A percentile compares a stretch with the other conserved stretches of the same genome.
phyloP scores from a whole-genome alignment of 129 eudicot genomes.

The Tanacetum coccineum region DNA sequence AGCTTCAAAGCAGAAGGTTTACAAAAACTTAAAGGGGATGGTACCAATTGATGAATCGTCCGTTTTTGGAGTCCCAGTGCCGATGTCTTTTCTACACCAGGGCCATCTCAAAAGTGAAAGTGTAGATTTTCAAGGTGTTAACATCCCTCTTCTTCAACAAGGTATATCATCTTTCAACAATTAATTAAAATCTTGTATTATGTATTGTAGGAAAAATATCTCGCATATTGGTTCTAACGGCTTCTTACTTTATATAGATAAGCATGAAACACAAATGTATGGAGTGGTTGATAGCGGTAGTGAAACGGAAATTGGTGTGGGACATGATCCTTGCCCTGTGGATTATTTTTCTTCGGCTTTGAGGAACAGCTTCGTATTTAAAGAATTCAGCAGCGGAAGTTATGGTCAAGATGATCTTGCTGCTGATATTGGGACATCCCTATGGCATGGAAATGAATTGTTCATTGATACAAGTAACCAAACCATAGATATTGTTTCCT shows the following conservation, averaged over 20 bases:
- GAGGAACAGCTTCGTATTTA: constrained; percentile 17
- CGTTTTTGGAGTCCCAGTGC: constrained; percentile 28
- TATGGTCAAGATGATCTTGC: constrained; percentile 16
- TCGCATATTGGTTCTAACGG: neutral
- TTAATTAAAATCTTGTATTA: too few species aligned
- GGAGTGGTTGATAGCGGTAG: constrained; percentile 13
- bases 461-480: constrained; percentile 21
- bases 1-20: constrained; percentile 38
- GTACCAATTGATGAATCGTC: constrained; percentile 35
- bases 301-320: constrained; percentile 11
- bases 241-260: constrained; percentile 1
- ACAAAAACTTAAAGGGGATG: constrained; percentile 25
- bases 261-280: constrained; percentile 21
- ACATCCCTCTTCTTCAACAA: too few species aligned
- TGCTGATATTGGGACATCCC: constrained; percentile 12
- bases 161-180: too few species aligned
- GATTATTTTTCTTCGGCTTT: constrained; percentile 15
- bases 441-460: constrained; percentile 24
- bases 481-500: constrained; percentile 14
- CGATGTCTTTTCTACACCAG: constrained; percentile 24
- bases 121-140: too few species aligned
- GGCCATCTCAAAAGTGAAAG: constrained; percentile 1
- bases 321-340: neutral
- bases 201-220: constrained; percentile 3
- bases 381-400: constrained; percentile 4